Conservation (phyloP, 163 green algal genomes). For the Volvox carteri region DNA sequence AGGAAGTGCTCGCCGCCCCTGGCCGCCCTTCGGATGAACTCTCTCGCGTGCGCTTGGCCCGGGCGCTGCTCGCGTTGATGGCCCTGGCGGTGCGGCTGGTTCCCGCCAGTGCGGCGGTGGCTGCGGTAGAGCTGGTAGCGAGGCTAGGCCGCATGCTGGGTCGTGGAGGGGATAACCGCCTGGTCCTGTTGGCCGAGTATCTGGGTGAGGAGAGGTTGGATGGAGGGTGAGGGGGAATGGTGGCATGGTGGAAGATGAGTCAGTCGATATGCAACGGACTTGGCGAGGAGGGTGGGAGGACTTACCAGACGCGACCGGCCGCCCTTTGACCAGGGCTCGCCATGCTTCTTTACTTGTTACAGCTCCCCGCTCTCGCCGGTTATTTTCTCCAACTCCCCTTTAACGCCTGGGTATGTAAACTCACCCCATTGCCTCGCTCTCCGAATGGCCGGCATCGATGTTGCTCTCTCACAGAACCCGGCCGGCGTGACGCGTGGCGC, state of each 20-base stretch:
- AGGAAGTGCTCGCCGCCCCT: conserved; percentile 36
- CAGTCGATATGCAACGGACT: too few relatives aligned
- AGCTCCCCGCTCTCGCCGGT: too few relatives aligned
- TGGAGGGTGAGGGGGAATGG: neutral
- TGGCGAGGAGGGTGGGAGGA: too few relatives aligned
- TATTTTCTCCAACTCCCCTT: too few relatives aligned
- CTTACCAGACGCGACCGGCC: too few relatives aligned
- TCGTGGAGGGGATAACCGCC: neutral
- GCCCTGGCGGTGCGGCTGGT: conserved; percentile 37
- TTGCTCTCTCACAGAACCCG: neutral
- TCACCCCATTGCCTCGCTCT: too few relatives aligned
- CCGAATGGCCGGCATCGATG: too few relatives aligned
- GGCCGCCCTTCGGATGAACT: conserved; percentile 53
- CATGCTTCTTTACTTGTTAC: too few relatives aligned
- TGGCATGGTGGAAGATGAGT: neutral
- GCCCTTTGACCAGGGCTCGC: too few relatives aligned
- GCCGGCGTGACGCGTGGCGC: conserved; percentile 55
- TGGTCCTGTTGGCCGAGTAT: conserved; percentile 19
- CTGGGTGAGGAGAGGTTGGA: conserved; percentile 6
- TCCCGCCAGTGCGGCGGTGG: conserved; percentile 53
- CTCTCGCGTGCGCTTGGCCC: conserved; percentile 60
- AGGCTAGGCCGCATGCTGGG: conserved; percentile 31
- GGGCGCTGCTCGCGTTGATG: conserved; percentile 58
- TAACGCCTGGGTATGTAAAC: too few relatives aligned
- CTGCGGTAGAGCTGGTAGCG: conserved; percentile 53